A percentile compares a stretch with the other conserved stretches of the same genome.
phyloP scores from a whole-genome alignment of 352 stramenopile genomes.

The Globisporangium camurandrum region DNA sequence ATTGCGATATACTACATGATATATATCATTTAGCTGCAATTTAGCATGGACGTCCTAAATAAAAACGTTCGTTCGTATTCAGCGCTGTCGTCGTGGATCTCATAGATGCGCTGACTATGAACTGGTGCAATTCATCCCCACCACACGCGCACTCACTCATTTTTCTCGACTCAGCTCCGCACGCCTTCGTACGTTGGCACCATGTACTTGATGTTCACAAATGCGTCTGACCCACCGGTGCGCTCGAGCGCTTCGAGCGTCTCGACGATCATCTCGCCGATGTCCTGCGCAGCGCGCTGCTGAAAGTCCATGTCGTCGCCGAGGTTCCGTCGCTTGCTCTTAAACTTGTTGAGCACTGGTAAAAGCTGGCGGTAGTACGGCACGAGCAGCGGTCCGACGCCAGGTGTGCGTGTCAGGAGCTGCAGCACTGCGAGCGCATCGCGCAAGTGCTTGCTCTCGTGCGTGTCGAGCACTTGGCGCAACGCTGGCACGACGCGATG shows the following conservation, averaged over 20 bases:
- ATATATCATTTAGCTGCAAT: no score
- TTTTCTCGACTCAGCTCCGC: no score
- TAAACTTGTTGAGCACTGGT: constrained; percentile 87
- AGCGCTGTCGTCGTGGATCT: no score
- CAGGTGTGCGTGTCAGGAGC: constrained; percentile 35
- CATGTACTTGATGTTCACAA: constrained; percentile 96
- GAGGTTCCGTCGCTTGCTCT: constrained; percentile 84
- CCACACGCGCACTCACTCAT: no score
- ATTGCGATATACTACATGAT: no score
- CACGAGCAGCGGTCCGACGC: constrained; percentile 79
- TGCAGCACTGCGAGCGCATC: constrained; percentile 56
- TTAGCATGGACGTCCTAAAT: no score
- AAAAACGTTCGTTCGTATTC: no score
- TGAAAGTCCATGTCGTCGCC: constrained; percentile 90
- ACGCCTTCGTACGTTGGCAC: constrained; percentile 91
- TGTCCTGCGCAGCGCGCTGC: constrained; percentile 68
- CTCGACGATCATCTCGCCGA: constrained; percentile 81
- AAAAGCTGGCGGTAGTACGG: constrained; percentile 90
- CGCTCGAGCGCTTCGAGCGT: constrained; percentile 86
- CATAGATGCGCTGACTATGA: no score
- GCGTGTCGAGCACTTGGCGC: constrained; percentile 64
- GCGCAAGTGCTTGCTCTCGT: constrained; percentile 40
- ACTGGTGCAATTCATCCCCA: no score
- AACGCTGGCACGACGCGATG: constrained; percentile 58
- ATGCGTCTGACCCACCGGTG: constrained; percentile 82